These are phyloP conservation scores for Striga asiatica DNA, from an alignment of 257 asterid genomes.

Conservation along the genomic window DNA sequence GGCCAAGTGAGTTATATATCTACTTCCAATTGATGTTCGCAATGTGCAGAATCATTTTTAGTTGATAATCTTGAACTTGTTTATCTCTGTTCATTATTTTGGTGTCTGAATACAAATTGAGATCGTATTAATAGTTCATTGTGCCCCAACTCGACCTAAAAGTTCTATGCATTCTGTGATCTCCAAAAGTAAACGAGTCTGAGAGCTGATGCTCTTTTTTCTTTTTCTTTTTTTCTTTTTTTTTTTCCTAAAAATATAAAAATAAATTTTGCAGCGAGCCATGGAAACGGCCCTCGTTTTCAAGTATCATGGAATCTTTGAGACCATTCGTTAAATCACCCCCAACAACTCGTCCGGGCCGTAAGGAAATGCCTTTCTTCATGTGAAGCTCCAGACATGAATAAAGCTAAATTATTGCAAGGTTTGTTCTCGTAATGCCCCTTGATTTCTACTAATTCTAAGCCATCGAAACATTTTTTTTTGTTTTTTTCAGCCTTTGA, in stretches of 20 bases:
- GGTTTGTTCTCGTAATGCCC: no score
- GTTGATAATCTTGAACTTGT: not conserved
- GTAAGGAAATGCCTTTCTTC: constrained; percentile 30
- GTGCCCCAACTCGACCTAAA: not conserved
- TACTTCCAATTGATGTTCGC: constrained; percentile 6
- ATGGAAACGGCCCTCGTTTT: constrained; percentile 85
- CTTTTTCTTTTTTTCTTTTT: not conserved
- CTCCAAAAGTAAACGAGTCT: constrained; percentile 7
- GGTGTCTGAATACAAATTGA: constrained; percentile 6
- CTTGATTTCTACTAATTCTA: no score
- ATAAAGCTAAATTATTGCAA: constrained; percentile 16
- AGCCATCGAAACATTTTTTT: no score
- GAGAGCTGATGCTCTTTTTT: not conserved
- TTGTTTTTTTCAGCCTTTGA: no score
- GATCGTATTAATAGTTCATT: not conserved
- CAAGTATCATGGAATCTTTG: constrained; percentile 73
- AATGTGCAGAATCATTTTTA: not conserved
- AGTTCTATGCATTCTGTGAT: not conserved
- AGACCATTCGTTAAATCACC: constrained; percentile 44
- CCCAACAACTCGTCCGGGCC: constrained; percentile 34
- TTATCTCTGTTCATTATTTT: no score
- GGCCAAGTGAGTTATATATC: constrained; percentile 54
- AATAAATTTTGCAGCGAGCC: constrained; percentile 65
- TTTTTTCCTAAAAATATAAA: no score
- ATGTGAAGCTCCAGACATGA: constrained; percentile 18